Conservation (phyloP, 129 eudicot species). For the Glebionis coronaria region DNA sequence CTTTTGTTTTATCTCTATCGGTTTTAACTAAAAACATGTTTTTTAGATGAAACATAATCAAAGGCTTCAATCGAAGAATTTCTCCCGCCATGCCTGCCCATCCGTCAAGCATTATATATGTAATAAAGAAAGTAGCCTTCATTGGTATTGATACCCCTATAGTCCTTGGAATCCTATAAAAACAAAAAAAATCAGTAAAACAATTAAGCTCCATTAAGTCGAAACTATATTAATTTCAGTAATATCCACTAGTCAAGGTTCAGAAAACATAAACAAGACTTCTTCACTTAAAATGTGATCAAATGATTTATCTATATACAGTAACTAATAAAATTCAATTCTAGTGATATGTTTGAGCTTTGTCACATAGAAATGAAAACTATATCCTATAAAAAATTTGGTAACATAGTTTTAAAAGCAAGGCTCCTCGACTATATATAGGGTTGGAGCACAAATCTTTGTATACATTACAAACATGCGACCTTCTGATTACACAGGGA, state of each 20-base stretch:
- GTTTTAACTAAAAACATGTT: slow-evolving; percentile 85
- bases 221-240: background rate
- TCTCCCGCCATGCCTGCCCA: slow-evolving; percentile 98
- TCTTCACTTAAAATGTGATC: background rate
- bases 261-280: background rate
- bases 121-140: slow-evolving; percentile 93
- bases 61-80: slow-evolving; percentile 79
- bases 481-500: too few relatives aligned
- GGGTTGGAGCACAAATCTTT: too few relatives aligned
- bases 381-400: too few relatives aligned
- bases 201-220: background rate
- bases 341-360: background rate
- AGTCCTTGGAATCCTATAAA: slow-evolving; percentile 72
- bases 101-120: slow-evolving; percentile 94
- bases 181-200: slow-evolving; percentile 20
- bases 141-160: slow-evolving; percentile 91
- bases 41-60: slow-evolving; percentile 78
- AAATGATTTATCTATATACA: background rate
- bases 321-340: background rate
- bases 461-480: too few relatives aligned
- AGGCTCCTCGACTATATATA: too few relatives aligned
- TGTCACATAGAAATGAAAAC: too few relatives aligned
- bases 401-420: too few relatives aligned
- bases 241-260: background rate
- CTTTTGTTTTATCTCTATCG: slow-evolving; percentile 68